Conservation (phyloP, 140 eudicot genomes). For the Stevia rebaudiana region DNA sequence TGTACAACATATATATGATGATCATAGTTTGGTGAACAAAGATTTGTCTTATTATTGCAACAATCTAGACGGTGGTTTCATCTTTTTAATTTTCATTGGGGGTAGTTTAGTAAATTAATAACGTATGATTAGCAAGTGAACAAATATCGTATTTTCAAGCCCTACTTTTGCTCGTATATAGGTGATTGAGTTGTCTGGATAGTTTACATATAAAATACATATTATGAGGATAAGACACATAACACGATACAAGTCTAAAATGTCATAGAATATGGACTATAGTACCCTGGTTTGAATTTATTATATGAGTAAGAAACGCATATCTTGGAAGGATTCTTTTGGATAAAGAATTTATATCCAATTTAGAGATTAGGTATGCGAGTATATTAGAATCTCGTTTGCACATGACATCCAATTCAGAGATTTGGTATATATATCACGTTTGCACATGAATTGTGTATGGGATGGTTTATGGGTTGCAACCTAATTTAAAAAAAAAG, state of each 20-base stretch:
- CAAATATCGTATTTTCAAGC: background rate
- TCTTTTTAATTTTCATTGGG: background rate
- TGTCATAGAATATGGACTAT: too few species aligned
- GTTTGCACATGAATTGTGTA: too few species aligned
- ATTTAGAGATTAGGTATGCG: too few species aligned
- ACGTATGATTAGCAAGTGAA: background rate
- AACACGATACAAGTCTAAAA: background rate
- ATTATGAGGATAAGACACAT: background rate
- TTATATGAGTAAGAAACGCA: too few species aligned
- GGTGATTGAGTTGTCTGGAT: background rate
- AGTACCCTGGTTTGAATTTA: too few species aligned
- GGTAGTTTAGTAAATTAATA: background rate
- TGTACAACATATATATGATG: constrained; percentile 23
- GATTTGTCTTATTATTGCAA: constrained; percentile 26
- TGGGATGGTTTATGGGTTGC: too few species aligned
- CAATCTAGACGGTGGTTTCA: background rate
- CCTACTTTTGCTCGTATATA: background rate
- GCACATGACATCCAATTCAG: too few species aligned
- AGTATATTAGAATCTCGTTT: too few species aligned
- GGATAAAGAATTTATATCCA: too few species aligned
- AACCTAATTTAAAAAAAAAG: too few species aligned
- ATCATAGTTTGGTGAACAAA: constrained; percentile 31
- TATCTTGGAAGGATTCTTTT: too few species aligned
- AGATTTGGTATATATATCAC: too few species aligned
- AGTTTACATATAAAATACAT: background rate